Evolutionary conservation across 306 rosid genomes (phyloP).

Genomic region (Cajanus cajan): DNA sequence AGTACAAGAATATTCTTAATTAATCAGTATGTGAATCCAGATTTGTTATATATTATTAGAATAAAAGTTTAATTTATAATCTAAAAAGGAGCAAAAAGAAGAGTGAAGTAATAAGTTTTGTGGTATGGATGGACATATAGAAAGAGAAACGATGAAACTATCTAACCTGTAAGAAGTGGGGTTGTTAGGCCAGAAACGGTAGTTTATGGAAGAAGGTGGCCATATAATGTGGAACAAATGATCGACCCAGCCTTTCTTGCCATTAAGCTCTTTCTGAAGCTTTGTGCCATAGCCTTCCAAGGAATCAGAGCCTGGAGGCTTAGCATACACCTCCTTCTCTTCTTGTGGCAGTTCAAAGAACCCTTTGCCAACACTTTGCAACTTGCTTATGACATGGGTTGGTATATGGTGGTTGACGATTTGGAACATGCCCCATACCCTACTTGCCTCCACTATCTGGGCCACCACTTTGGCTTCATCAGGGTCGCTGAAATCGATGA

Average conservation of each 20-base stretch:
- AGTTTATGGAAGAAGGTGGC: slow-evolving; percentile 60
- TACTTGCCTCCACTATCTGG: slow-evolving; percentile 44
- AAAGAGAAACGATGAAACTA: too few species aligned
- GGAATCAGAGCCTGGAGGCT: slow-evolving; percentile 26
- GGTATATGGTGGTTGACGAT: slow-evolving; percentile 76
- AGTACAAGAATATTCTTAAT: too few species aligned
- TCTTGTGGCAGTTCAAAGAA: slow-evolving; percentile 62
- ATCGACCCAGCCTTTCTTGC: slow-evolving; percentile 77
- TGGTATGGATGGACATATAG: too few species aligned
- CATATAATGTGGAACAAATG: slow-evolving; percentile 69
- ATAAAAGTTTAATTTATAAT: too few species aligned
- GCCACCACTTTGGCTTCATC: slow-evolving; percentile 29
- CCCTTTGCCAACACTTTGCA: slow-evolving; percentile 58
- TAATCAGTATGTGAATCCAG: too few species aligned
- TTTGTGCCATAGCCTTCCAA: slow-evolving; percentile 66
- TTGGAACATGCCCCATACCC: slow-evolving; percentile 76
- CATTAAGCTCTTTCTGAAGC: slow-evolving; percentile 59
- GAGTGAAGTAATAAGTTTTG: too few species aligned
- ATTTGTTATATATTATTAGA: too few species aligned
- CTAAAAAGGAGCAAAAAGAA: too few species aligned
- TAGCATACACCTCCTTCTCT: slow-evolving; percentile 61
- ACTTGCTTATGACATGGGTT: slow-evolving; percentile 34
- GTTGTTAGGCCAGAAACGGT: slow-evolving; percentile 64
- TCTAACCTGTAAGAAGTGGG: slow-evolving; percentile 78
- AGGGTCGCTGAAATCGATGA: slow-evolving; percentile 46